A percentile compares a stretch with the other conserved stretches of the same genome.
These are phyloP conservation scores for Suillus brevipes DNA, from an alignment of 768 basidiomycete species.

Conservation along the genomic window DNA sequence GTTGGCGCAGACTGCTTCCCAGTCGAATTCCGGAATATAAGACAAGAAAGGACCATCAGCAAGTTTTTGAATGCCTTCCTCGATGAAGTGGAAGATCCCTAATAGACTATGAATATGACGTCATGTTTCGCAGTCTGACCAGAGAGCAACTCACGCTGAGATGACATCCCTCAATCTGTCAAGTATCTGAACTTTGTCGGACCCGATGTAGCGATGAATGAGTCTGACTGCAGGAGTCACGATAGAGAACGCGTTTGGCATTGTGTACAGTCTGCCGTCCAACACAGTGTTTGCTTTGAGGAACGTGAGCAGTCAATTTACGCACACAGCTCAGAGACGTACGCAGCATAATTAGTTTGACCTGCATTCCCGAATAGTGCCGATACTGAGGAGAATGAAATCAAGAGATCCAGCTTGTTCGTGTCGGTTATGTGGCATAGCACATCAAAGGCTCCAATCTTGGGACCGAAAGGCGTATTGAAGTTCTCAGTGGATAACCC, in stretches of 20 bases:
- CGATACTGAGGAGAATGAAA: conserved; percentile 36
- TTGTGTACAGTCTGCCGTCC: not conserved
- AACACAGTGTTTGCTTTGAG: not conserved
- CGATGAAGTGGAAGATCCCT: conserved; percentile 34
- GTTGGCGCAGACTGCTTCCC: conserved; percentile 25
- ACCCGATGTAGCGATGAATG: conserved; percentile 1
- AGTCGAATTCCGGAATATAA: conserved; percentile 38
- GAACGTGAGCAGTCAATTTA: conserved; percentile 4
- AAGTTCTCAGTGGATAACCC: conserved; percentile 22
- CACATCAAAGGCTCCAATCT: conserved; percentile 22
- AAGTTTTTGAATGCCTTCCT: conserved; percentile 33
- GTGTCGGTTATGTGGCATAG: conserved; percentile 17
- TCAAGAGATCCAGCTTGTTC: conserved; percentile 30
- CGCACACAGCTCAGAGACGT: not conserved
- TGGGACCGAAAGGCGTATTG: conserved; percentile 21
- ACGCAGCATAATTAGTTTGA: conserved; percentile 26
- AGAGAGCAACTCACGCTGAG: not conserved
- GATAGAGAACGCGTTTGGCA: conserved; percentile 35
- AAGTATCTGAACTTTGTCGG: not conserved
- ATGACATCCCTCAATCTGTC: not conserved
- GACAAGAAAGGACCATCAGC: conserved; percentile 20
- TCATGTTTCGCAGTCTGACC: not conserved
- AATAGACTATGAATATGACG: not conserved
- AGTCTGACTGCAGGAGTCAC: conserved; percentile 36
- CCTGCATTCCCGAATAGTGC: conserved; percentile 35